phyloP scores from a whole-genome alignment of 225 moss, liverwort and hornwort species.

The Asterella californica region DNA sequence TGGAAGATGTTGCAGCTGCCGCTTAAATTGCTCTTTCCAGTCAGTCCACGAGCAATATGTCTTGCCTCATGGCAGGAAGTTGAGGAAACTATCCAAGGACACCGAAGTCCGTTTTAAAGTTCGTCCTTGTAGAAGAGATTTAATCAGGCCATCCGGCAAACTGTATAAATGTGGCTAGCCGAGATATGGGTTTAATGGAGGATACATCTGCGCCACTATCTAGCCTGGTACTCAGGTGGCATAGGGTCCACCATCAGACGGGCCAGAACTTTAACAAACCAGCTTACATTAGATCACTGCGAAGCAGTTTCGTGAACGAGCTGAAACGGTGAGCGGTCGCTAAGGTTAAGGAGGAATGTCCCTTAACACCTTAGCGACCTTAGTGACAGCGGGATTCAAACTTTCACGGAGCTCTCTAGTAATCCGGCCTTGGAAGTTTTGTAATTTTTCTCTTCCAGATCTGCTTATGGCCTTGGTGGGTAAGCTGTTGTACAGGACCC shows the following conservation, averaged over 20 bases:
- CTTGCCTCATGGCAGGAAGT: background rate
- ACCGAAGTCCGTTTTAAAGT: background rate
- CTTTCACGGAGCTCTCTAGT: background rate
- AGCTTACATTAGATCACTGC: background rate
- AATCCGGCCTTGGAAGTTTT: background rate
- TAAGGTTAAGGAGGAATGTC: background rate
- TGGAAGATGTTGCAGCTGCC: conserved; percentile 70
- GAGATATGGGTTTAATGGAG: too few species aligned
- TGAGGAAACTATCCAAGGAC: background rate
- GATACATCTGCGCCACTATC: background rate
- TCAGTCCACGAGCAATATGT: background rate
- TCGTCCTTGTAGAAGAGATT: background rate
- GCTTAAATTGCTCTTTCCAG: conserved; percentile 17
- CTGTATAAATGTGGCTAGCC: conserved; percentile 14
- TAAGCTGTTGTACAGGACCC: conserved; percentile 19
- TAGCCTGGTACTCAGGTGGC: too few species aligned
- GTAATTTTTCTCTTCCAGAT: background rate
- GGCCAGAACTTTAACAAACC: background rate
- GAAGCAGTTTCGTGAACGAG: background rate
- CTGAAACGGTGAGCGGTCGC: background rate
- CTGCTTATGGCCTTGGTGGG: background rate
- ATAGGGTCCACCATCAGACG: background rate
- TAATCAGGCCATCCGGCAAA: background rate
- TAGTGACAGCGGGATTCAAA: background rate
- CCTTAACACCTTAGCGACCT: background rate